These are phyloP conservation scores for Aspergillus steynii DNA, from an alignment of 495 filamentous ascomycete genomes.

Conservation along the genomic window DNA sequence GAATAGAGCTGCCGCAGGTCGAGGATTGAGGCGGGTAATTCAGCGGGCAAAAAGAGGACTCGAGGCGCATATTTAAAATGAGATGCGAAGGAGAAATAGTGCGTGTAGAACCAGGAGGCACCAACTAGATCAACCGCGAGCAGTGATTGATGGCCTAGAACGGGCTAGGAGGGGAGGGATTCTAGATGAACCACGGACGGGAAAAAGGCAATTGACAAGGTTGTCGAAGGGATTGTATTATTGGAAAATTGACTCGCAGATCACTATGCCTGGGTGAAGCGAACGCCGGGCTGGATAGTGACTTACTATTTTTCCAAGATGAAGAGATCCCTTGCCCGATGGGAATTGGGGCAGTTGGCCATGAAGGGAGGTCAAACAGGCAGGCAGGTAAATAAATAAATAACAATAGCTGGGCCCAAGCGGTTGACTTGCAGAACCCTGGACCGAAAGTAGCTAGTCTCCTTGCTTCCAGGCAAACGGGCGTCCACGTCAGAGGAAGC, in stretches of 20 bases:
- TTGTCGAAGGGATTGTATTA: slow-evolving; percentile 9
- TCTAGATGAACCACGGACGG: not conserved
- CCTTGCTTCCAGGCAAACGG: not conserved
- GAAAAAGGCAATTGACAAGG: slow-evolving; percentile 1
- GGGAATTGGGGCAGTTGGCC: slow-evolving; percentile 4
- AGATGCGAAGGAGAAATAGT: not conserved
- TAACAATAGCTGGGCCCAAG: not conserved
- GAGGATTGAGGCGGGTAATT: not conserved
- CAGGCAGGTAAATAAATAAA: not conserved
- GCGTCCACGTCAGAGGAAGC: not conserved
- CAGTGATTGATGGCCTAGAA: not conserved
- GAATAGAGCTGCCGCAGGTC: not conserved
- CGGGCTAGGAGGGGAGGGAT: not conserved
- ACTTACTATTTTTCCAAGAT: slow-evolving; percentile 19
- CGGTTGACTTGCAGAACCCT: not conserved
- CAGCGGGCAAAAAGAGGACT: not conserved
- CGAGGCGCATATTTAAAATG: not conserved
- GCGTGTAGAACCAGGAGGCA: not conserved
- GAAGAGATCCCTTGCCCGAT: slow-evolving; percentile 7
- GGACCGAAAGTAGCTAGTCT: not conserved
- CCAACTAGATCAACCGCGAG: not conserved
- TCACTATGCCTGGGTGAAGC: not conserved
- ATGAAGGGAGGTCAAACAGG: not conserved
- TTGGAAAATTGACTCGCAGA: slow-evolving; percentile 7
- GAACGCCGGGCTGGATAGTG: not conserved